Conservation (phyloP, 495 filamentous ascomycete species). For the Penicillium fimorum region DNA sequence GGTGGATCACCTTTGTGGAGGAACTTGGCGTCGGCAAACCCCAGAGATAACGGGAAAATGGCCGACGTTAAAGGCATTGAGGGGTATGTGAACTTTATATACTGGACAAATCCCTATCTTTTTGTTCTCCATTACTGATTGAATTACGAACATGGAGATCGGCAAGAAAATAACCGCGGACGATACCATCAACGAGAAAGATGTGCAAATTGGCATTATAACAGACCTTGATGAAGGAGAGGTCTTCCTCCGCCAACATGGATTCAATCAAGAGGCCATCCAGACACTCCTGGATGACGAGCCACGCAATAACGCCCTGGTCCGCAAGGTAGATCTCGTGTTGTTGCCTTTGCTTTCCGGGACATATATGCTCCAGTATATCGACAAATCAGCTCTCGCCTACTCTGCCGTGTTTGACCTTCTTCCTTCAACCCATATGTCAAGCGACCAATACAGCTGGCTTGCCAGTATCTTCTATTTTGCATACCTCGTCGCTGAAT, state of each 20-base stretch:
- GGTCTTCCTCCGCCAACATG: constrained; percentile 34
- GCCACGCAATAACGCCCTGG: constrained; percentile 26
- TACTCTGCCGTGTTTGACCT: constrained; percentile 41
- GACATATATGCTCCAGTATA: constrained; percentile 47
- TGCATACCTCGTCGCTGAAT: constrained; percentile 41
- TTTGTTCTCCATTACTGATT: not conserved
- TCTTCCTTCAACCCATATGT: constrained; percentile 29
- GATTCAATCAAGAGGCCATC: constrained; percentile 23
- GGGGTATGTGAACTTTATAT: not conserved
- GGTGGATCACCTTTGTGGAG: constrained; percentile 5
- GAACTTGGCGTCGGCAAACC: not conserved
- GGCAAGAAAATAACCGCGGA: constrained; percentile 8
- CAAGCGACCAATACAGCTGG: constrained; percentile 49
- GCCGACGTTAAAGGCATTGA: not conserved
- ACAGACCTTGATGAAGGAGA: constrained; percentile 35
- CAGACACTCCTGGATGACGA: constrained; percentile 24
- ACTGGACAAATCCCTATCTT: not conserved
- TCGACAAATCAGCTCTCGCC: constrained; percentile 38
- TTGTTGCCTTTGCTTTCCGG: constrained; percentile 51
- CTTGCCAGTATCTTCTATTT: constrained; percentile 58
- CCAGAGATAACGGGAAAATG: constrained; percentile 4
- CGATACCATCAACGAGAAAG: constrained; percentile 22
- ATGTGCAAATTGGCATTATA: constrained; percentile 28
- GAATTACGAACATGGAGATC: constrained; percentile 3
- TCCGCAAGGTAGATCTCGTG: constrained; percentile 43